Evolutionary conservation across 768 basidiomycete genomes (phyloP).

Genomic region (Psilocybe sp.): DNA sequence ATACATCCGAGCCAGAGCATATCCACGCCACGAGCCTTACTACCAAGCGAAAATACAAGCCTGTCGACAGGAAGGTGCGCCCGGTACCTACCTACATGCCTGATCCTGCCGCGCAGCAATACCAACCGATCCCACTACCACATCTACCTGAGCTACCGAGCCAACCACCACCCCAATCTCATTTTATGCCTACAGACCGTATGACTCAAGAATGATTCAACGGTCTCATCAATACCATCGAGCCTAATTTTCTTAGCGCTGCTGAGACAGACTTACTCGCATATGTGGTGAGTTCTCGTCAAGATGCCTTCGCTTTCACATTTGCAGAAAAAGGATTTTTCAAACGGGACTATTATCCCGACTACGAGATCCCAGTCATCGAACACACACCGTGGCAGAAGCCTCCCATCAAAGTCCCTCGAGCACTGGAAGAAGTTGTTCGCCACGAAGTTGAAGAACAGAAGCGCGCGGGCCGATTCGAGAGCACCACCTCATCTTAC

Average conservation of each 20-base stretch:
- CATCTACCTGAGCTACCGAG: neutral
- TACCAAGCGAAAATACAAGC: conserved; percentile 16
- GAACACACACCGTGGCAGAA: conserved; percentile 30
- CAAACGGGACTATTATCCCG: conserved; percentile 25
- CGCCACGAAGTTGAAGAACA: conserved; percentile 18
- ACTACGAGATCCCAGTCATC: conserved; percentile 28
- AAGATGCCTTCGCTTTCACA: conserved; percentile 12
- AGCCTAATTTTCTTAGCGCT: neutral
- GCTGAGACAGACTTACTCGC: conserved; percentile 18
- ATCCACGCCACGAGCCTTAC: neutral
- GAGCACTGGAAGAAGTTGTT: conserved; percentile 20
- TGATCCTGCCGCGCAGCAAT: conserved; percentile 14
- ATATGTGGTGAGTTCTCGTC: conserved; percentile 7
- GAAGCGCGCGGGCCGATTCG: conserved; percentile 17
- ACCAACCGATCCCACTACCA: conserved; percentile 15
- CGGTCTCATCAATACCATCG: neutral
- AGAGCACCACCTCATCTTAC: conserved; percentile 20
- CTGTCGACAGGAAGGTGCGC: conserved; percentile 20
- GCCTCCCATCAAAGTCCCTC: conserved; percentile 23
- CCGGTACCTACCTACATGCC: conserved; percentile 24
- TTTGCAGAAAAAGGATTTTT: conserved; percentile 27
- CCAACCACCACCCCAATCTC: neutral
- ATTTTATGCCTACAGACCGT: neutral
- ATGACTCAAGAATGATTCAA: conserved; percentile 2
- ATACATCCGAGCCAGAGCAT: neutral